Conservation (phyloP, 768 basidiomycete genomes). For the Hygrocybe punicea region DNA sequence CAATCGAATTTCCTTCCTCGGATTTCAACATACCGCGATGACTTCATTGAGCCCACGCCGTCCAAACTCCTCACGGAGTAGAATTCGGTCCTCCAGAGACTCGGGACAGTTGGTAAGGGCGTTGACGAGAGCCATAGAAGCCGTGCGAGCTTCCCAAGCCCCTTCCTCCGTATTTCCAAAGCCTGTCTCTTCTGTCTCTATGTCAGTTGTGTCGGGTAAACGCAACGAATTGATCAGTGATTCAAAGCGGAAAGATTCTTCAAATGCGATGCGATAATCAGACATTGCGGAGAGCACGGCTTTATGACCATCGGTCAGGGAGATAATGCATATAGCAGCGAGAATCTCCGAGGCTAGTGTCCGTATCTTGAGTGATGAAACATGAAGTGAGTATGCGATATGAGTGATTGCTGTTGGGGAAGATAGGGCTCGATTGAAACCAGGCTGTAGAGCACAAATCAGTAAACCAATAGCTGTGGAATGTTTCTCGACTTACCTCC, state of each 20-base stretch:
- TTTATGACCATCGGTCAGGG: conserved; percentile 65
- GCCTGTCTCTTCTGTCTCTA: conserved; percentile 29
- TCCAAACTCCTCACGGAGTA: conserved; percentile 78
- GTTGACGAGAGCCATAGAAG: conserved; percentile 75
- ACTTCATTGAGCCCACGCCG: conserved; percentile 80
- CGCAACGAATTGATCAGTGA: conserved; percentile 63
- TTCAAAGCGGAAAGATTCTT: conserved; percentile 79
- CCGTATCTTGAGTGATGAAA: conserved; percentile 64
- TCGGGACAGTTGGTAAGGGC: conserved; percentile 75
- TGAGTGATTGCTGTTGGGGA: conserved; percentile 66
- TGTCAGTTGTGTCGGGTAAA: conserved; percentile 44
- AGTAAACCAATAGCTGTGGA: conserved; percentile 7
- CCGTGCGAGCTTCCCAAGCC: conserved; percentile 77
- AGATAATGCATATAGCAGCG: conserved; percentile 78
- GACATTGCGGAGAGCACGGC: conserved; percentile 75
- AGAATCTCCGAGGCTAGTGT: conserved; percentile 72
- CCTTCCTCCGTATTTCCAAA: conserved; percentile 58
- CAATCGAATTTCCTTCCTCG: not conserved
- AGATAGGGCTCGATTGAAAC: conserved; percentile 64
- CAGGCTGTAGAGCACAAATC: conserved; percentile 46
- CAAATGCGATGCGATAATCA: conserved; percentile 68
- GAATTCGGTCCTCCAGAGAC: conserved; percentile 70
- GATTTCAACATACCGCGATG: conserved; percentile 63
- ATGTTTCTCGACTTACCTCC: conserved; percentile 49
- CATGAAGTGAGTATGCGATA: conserved; percentile 67